Evolutionary conservation across 106 monocot species (phyloP).

Genomic region (Dactylorhiza incarnata): DNA sequence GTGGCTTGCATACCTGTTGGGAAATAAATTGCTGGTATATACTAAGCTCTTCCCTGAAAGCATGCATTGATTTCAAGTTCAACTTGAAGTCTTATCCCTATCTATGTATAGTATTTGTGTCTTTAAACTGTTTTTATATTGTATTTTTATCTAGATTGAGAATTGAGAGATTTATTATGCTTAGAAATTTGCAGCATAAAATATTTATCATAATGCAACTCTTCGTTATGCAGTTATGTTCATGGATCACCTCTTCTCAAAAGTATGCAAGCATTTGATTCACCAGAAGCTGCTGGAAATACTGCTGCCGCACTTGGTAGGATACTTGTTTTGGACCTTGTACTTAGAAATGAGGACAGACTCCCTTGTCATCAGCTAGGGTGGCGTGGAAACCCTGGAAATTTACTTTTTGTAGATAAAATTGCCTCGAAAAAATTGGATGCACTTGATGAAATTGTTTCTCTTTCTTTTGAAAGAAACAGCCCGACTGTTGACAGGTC

Average conservation of each 20-base stretch:
- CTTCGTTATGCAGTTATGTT: conserved; percentile 52
- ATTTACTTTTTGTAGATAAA: conserved; percentile 53
- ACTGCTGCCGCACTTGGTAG: conserved; percentile 63
- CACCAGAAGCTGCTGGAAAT: conserved; percentile 36
- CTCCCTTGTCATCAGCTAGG: conserved; percentile 75
- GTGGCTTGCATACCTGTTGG: too few species aligned
- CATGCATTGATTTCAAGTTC: too few species aligned
- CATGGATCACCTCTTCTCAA: conserved; percentile 85
- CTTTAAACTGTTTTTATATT: too few species aligned
- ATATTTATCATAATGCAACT: not conserved
- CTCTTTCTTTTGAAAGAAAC: conserved; percentile 12
- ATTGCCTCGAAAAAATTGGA: conserved; percentile 19
- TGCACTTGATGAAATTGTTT: conserved; percentile 18
- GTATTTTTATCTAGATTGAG: too few species aligned
- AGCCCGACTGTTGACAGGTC: conserved; percentile 10
- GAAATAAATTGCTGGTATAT: too few species aligned
- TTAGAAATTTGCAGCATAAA: not conserved
- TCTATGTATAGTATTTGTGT: too few species aligned
- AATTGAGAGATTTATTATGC: too few species aligned
- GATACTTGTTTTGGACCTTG: conserved; percentile 71
- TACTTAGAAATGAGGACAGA: conserved; percentile 91
- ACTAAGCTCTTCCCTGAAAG: too few species aligned
- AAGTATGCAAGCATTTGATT: conserved; percentile 49
- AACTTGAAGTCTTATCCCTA: too few species aligned
- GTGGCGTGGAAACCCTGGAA: conserved; percentile 93